Percentiles rank a stretch among this genome's conserved stretches.
Evolutionary conservation across 345 rosid species (phyloP).

Genomic region (Populus tremula): DNA sequence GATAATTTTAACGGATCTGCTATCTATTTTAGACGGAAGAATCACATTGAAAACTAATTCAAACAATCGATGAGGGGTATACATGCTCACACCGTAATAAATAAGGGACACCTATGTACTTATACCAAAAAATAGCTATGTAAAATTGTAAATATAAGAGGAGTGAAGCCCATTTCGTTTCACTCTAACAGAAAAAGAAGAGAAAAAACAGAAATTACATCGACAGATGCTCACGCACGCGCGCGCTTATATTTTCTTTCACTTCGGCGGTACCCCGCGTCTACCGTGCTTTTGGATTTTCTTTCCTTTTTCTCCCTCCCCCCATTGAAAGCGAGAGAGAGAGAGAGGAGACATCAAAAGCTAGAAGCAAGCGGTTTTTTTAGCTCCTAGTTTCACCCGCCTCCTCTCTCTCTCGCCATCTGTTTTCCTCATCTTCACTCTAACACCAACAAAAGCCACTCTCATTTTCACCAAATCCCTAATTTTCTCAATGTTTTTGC

Average conservation of each 20-base stretch:
- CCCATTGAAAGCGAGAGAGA: neutral
- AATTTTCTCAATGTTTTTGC: neutral
- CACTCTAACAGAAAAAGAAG: too few relatives aligned
- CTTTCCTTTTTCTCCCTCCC: neutral
- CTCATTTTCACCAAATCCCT: neutral
- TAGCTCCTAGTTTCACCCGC: neutral
- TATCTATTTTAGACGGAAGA: too few relatives aligned
- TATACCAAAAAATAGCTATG: too few relatives aligned
- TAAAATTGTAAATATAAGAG: too few relatives aligned
- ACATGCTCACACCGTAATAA: too few relatives aligned
- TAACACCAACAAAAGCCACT: neutral
- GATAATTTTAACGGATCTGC: too few relatives aligned
- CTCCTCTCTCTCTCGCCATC: neutral
- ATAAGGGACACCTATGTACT: too few relatives aligned
- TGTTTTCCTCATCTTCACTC: neutral
- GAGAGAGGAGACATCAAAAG: neutral
- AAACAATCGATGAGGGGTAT: too few relatives aligned
- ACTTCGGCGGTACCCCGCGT: conserved; percentile 52
- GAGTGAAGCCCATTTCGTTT: too few relatives aligned
- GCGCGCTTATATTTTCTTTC: neutral
- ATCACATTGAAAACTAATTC: too few relatives aligned
- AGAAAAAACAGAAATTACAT: neutral
- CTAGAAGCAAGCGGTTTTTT: neutral
- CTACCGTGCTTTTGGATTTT: conserved; percentile 28
- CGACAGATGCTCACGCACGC: neutral